Evolutionary conservation across 208 protist species (phyloP).

Genomic region (Trypanosoma caninum): DNA sequence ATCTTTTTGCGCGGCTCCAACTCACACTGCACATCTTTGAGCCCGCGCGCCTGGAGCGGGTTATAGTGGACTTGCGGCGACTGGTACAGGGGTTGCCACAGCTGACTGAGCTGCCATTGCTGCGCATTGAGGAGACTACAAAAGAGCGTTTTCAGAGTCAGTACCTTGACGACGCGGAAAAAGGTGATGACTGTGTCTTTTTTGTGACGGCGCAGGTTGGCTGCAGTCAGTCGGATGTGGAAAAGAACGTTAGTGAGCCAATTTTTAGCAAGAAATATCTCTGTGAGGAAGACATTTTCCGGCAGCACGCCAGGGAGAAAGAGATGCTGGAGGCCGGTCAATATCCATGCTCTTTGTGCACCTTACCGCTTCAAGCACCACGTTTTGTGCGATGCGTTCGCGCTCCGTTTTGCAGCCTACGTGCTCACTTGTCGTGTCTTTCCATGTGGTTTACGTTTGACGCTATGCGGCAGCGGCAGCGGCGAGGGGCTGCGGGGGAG

Average conservation of each 20-base stretch:
- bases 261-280: constrained; percentile 32
- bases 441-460: constrained; percentile 69
- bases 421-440: constrained; percentile 61
- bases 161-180: constrained; percentile 31
- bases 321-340: constrained; percentile 31
- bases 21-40: constrained; percentile 79
- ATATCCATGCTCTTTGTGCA: constrained; percentile 71
- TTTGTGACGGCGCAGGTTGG: constrained; percentile 12
- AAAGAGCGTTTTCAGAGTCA: constrained; percentile 43
- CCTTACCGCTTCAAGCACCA: constrained; percentile 52
- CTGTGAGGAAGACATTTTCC: constrained; percentile 47
- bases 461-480: background rate
- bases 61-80: constrained; percentile 24
- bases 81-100: constrained; percentile 25
- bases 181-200: constrained; percentile 10
- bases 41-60: constrained; percentile 26
- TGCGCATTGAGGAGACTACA: constrained; percentile 54
- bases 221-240: background rate
- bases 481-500: no score
- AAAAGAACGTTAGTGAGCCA: background rate
- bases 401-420: constrained; percentile 61
- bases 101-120: constrained; percentile 37
- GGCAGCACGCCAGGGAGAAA: constrained; percentile 39
- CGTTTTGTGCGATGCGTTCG: constrained; percentile 61
- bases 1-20: constrained; percentile 62